Base-by-base conservation (phyloP, 306 rosid genomes). In the Cicer chorassanicum region DNA sequence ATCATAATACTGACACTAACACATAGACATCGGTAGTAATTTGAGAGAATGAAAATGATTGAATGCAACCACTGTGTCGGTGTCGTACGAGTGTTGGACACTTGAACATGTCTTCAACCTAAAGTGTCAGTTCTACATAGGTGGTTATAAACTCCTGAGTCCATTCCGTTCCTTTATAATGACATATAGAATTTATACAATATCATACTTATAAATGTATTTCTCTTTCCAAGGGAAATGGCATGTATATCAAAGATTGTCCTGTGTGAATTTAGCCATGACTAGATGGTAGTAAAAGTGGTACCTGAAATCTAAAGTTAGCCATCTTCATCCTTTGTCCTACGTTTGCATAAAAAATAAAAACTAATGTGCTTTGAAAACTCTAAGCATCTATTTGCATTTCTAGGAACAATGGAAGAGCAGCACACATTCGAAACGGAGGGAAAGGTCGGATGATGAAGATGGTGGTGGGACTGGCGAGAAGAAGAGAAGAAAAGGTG, bases 371-470 rank as follows among this genome's bases (percentile, higher is more conserved):
- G 34, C 78, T 76, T 73, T 43, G 41, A 12, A 71, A 65, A 67
- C 38, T 55, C 75, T 49, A 14, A 39, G 34, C 48, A 75, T 73
- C 67, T 80, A 49, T 65, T 61, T 84, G 63, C 36, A 66, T 84
- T 76, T 80, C 39, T 81, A 92, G 99, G 99, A 94, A 87, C 99
- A 94, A 94, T 94, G 99, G 99, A 94, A 94, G 89, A 90, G 96
- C 86, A 90, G 86, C 81, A 77, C 93, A 61, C 84, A 89, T 81
- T 89, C 96, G 29, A 94, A 89, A 82, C 88, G 96, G 54, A 90
- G 96, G 80, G 96, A 93, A 65, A 93, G 97, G 80, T 77, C 96
- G 14, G 97, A 92, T 57, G 96, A 94, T 48, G 97, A 89, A 72
- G 97, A 92, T 45, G 96, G 88, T 45, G 96, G 88, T 13, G 96